Evolutionary conservation across 768 basidiomycete species (phyloP), one percentile per base, ranked within the genome.

Genomic region (Mycena alexandri): DNA sequence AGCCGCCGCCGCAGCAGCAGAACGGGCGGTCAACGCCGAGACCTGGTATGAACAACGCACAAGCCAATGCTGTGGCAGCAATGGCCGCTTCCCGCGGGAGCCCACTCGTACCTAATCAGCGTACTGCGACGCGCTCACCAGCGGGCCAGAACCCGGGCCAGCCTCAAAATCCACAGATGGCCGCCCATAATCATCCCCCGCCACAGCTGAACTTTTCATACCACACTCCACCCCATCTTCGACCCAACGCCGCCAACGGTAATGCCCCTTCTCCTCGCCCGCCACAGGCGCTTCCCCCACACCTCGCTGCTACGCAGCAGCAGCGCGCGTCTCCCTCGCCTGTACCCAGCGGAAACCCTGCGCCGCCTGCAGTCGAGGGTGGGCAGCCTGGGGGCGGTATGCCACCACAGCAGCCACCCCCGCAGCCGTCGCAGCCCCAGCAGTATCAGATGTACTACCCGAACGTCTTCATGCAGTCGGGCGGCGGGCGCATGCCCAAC

Each of bases 11-110:
- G 56, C 54, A 21, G 38, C 52, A 53, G 22, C 65, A 54, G 22
- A 69, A 75, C 19, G 79, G 67, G 61, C 46, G 75, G 73, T 67
- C 64, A 61, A 71, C 68, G 33, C 47, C 55, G 51, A 21, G 67
- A 38, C 61, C 62, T 38, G 52, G 29, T 2, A 61, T 68, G 52
- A 67, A 51, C 34, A 48, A 68, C 57, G 67, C 63, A 1, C 59
- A 59, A 59, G 51, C 63, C n/a, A 64, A 50, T 17, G 34, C 62
- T 47, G 53, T 69, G 53, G 54, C 69, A 48, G 56, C 61, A 48
- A 52, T 71, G 63, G 19, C 74, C 65, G 62, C 72, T 50, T 14
- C 73, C 24, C 47, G 62, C 43, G 36, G 75, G 58, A 51, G 70
- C 64, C 63, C 67, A 0, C 62, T 68, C 24, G 67, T 52, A 12